Evolutionary conservation across 2,329 filamentous ascomycete genomes (phyloP).

Genomic region (Thielaviopsis populi): DNA sequence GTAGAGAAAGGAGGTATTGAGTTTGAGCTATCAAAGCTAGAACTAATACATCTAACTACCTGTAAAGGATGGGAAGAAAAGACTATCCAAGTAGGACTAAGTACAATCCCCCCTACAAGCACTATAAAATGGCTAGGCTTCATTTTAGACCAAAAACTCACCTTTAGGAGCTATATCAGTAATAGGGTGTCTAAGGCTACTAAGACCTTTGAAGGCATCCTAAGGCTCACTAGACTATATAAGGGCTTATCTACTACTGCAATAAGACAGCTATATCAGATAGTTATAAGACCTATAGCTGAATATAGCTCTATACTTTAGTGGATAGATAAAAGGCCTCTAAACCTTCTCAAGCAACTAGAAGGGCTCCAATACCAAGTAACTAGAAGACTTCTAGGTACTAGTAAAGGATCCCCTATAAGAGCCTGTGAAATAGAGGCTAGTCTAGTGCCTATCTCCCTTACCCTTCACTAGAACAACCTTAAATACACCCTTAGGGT

Average conservation of each 20-base stretch:
- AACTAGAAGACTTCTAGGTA: neutral
- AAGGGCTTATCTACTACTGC: neutral
- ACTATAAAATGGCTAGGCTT: neutral
- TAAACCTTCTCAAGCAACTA: neutral
- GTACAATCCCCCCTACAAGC: neutral
- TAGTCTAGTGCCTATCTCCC: neutral
- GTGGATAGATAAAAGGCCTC: neutral
- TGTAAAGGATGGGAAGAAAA: neutral
- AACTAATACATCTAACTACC: neutral
- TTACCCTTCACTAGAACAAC: neutral
- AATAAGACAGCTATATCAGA: neutral
- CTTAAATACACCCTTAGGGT: neutral
- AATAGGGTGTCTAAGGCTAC: neutral
- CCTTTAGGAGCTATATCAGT: neutral
- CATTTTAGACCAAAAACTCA: neutral
- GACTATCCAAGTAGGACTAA: neutral
- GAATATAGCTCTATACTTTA: neutral
- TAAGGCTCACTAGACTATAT: neutral
- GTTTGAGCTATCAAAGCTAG: conserved; percentile 1
- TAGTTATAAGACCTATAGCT: neutral
- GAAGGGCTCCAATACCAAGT: neutral
- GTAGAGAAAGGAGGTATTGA: neutral
- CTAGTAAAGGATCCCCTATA: no score
- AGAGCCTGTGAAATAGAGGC: no score
- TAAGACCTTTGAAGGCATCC: neutral